Evolutionary conservation across 75 land plant genomes (phyloP), one percentile per base, ranked within the genome.

Genomic region (Picea glauca): DNA sequence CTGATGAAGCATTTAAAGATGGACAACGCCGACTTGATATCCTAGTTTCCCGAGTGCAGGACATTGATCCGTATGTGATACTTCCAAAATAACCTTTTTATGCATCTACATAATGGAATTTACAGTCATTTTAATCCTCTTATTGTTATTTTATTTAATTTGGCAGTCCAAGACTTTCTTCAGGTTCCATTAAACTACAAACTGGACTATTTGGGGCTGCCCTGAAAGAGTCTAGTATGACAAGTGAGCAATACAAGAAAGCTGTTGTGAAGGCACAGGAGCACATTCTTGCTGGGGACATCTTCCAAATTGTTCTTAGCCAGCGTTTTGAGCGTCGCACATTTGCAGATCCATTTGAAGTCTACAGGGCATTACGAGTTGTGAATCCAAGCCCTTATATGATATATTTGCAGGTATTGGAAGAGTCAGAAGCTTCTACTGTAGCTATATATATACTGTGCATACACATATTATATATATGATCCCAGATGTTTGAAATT

Each of bases 361-460:
- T 96, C 13, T 96, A 96, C 80, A 85, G 99, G 75, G 91, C 99
- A 65, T 79, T 96, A 74, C 89, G 99, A 80, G 82, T 96, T 87
- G 99, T 96, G 79, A 96, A 96, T 84, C 99, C 99, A 58, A 96
- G 99, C 80, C 98, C 99, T n/a, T 91, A 91, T 83, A 96, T 96
- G 99, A 82, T 87, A 59, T 96, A 96, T 79, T 78, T 96, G 73
- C 99, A 96, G 87, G 99, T 95, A 13, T 15, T 72, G 72, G 72
- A 35, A 35, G 17, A 68, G 7, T 68, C 30, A 11, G 68, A 65
- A 65, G 14, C 43, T 15, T 33, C 14, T 30, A 15, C 43, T 35
- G 43, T 15, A 32, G 66, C 15, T 35, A 66, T 5, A 1, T 18
- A 33, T 43, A n/a, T 18, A 70, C 18, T 70, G 43, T 40, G 4